These are phyloP conservation scores for Phtheirospermum japonicum DNA, from an alignment of 257 asterid genomes.

Conservation along the genomic window DNA sequence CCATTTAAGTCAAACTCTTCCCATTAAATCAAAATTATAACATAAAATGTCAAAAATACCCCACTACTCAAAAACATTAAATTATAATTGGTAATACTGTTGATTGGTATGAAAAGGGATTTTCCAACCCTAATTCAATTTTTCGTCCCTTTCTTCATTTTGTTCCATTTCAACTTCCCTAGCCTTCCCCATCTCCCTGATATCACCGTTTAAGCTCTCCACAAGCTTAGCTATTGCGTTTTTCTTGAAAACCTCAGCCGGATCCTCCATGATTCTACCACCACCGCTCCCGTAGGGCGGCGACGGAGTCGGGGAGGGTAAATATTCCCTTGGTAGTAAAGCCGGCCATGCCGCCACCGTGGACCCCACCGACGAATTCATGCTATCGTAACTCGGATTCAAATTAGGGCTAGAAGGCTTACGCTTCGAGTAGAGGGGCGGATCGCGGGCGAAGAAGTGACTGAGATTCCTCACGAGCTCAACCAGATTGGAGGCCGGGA, in stretches of 20 bases:
- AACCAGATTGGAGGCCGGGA: too few relatives aligned
- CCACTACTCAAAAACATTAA: too few relatives aligned
- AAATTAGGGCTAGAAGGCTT: slow-evolving; percentile 41
- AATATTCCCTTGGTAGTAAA: slow-evolving; percentile 64
- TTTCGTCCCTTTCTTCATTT: too few relatives aligned
- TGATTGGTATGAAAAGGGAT: too few relatives aligned
- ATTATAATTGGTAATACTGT: too few relatives aligned
- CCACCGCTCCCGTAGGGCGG: slow-evolving; percentile 48
- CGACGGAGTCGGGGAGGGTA: slow-evolving; percentile 44
- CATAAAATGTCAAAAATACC: too few relatives aligned
- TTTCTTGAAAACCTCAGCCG: slow-evolving; percentile 67
- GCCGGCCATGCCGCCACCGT: slow-evolving; percentile 46
- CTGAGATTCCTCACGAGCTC: too few relatives aligned
- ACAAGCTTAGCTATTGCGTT: slow-evolving; percentile 58
- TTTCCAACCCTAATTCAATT: too few relatives aligned
- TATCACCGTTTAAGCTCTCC: slow-evolving; percentile 51
- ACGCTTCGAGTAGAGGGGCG: slow-evolving; percentile 63
- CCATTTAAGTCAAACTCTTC: too few relatives aligned
- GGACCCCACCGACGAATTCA: slow-evolving; percentile 41
- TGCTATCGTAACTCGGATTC: slow-evolving; percentile 33
- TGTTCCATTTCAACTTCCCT: slow-evolving; percentile 78
- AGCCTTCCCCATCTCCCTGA: slow-evolving; percentile 53
- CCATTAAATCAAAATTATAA: too few relatives aligned
- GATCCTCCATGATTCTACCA: too few relatives aligned
- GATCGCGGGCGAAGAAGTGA: too few relatives aligned